These are phyloP conservation scores for Obelidium mucronatum DNA, from an alignment of 192 early-diverging fungal genomes.

Conservation along the genomic window DNA sequence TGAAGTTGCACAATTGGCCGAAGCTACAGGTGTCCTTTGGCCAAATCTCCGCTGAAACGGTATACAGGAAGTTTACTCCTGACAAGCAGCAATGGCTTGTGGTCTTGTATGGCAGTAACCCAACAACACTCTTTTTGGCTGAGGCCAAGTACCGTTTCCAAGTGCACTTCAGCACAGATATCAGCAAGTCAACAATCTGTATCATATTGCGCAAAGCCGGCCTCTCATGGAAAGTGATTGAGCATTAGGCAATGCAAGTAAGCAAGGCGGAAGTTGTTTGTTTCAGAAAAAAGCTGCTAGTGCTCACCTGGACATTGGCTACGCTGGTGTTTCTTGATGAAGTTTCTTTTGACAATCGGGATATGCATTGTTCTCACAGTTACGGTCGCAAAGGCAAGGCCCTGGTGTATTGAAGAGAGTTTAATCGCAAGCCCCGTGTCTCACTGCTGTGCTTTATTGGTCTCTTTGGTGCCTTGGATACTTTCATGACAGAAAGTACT, in stretches of 20 bases:
- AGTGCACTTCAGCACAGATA: background rate
- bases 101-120: background rate
- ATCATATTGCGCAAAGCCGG: background rate
- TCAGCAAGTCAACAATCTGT: background rate
- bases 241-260: background rate
- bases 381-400: conserved; percentile 23
- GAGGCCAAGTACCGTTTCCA: background rate
- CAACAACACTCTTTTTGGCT: background rate
- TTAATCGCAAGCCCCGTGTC: conserved; percentile 16
- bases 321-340: conserved; percentile 41
- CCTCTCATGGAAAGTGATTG: background rate
- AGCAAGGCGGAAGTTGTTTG: conserved; percentile 16
- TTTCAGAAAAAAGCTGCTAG: conserved; percentile 18
- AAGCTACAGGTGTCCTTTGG: too few species aligned
- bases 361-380: conserved; percentile 17
- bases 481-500: conserved; percentile 22
- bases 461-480: conserved; percentile 24
- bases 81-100: background rate
- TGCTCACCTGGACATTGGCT: background rate
- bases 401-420: conserved; percentile 21
- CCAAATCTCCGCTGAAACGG: too few species aligned
- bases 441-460: conserved; percentile 33
- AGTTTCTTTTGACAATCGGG: conserved; percentile 37
- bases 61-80: background rate
- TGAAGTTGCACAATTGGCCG: too few species aligned